phyloP scores from a whole-genome alignment of 148 eudicot genomes.

The Camellia japonica region DNA sequence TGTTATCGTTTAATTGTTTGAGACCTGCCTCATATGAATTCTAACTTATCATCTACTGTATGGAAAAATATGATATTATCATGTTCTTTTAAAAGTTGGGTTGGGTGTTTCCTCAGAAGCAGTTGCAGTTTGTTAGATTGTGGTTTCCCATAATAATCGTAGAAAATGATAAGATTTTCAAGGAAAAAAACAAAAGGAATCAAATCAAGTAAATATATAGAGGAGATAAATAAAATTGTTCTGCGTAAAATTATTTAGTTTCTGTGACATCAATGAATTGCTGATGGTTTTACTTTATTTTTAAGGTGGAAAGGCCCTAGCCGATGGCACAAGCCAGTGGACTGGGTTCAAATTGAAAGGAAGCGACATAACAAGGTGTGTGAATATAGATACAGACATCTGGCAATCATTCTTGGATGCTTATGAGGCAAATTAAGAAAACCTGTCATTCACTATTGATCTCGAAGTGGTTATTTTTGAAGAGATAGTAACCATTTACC shows the following conservation, averaged over 20 bases:
- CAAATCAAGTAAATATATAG: not conserved
- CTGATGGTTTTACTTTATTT: not conserved
- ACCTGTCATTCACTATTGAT: not conserved
- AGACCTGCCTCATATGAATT: not conserved
- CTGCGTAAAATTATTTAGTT: not conserved
- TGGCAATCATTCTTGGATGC: not conserved
- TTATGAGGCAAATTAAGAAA: not conserved
- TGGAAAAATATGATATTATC: not conserved
- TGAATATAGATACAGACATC: not conserved
- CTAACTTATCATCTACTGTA: not conserved
- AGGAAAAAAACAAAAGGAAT: not conserved
- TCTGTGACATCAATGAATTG: not conserved
- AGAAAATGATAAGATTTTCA: not conserved
- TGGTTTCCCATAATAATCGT: not conserved
- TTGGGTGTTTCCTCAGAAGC: not conserved
- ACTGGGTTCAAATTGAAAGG: conserved; percentile 70
- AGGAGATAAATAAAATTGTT: not conserved
- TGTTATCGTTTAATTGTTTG: not conserved
- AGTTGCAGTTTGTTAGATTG: not conserved
- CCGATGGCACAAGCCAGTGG: conserved; percentile 41
- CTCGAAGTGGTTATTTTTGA: not conserved
- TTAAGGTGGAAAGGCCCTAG: conserved; percentile 78
- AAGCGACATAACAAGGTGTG: conserved; percentile 68
- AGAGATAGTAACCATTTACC: not conserved
- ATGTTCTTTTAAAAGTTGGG: not conserved